A percentile compares a stretch with the other conserved stretches of the same genome.
Evolutionary conservation across 2,329 filamentous ascomycete genomes (phyloP).

Genomic region (Trichoderma sp.): DNA sequence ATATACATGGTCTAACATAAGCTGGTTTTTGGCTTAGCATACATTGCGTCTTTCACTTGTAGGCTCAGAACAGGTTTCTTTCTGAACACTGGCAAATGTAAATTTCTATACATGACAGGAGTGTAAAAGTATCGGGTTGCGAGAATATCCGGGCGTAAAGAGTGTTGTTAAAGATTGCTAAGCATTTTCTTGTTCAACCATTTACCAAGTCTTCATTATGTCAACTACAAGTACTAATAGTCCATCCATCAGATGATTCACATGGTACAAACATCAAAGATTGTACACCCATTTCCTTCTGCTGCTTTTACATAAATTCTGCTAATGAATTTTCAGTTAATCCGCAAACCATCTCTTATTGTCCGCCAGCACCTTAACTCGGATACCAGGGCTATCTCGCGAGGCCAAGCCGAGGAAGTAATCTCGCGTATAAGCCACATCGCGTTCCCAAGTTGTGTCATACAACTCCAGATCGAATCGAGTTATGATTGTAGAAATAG

Average conservation of each 20-base stretch:
- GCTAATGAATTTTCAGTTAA: not conserved
- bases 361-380: not conserved
- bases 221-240: not conserved
- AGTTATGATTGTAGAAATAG: not conserved
- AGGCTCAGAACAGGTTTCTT: not conserved
- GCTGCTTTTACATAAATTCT: not conserved
- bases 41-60: not conserved
- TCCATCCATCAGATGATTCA: not conserved
- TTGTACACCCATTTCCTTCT: not conserved
- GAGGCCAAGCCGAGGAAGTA: not conserved
- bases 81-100: not conserved
- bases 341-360: not conserved
- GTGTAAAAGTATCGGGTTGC: not conserved
- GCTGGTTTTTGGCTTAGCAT: not conserved
- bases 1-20: too few relatives aligned
- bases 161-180: too few relatives aligned
- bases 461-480: not conserved
- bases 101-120: rapidly evolving
- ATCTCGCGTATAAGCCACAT: not conserved
- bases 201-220: too few relatives aligned
- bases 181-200: too few relatives aligned
- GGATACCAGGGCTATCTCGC: not conserved
- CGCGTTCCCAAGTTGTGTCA: not conserved
- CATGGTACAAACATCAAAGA: not conserved
- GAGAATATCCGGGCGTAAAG: too few relatives aligned